Evolutionary conservation across 176 grass and related monocot species (phyloP).

Genomic region (Dactylis glomerata): DNA sequence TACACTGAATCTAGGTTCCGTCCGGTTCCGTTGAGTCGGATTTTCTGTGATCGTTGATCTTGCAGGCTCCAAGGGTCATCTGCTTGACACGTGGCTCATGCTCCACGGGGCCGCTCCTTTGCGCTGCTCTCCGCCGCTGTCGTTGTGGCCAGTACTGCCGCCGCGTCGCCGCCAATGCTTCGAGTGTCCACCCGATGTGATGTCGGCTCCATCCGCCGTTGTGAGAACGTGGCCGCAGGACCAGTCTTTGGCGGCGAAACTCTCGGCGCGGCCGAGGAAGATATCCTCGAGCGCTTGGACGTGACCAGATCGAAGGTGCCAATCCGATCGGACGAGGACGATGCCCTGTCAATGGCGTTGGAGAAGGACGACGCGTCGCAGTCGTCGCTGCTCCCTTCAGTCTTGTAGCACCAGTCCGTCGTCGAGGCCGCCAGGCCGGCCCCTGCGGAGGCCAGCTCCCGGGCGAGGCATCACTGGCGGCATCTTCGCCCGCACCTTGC

Average conservation of each 20-base stretch:
- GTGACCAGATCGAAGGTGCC: conserved; percentile 63
- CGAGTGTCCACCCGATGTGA: conserved; percentile 27
- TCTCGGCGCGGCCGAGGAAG: conserved; percentile 44
- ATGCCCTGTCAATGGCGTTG: conserved; percentile 62
- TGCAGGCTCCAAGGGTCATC: conserved; percentile 59
- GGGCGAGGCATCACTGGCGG: conserved; percentile 54
- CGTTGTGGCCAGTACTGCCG: conserved; percentile 7
- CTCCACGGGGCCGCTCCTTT: conserved; percentile 4
- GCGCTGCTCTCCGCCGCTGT: conserved; percentile 19
- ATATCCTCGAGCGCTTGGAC: conserved; percentile 58
- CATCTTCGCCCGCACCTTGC: conserved; percentile 18
- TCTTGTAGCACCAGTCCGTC: conserved; percentile 29
- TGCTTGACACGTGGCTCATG: conserved; percentile 39
- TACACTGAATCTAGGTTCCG: too few species aligned
- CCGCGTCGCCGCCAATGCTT: conserved; percentile 17
- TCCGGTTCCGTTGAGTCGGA: too few species aligned
- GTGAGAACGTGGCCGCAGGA: conserved; percentile 28
- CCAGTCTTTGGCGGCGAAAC: conserved; percentile 73
- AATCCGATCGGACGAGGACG: conserved; percentile 54
- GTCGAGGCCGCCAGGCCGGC: neutral
- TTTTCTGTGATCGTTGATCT: too few species aligned
- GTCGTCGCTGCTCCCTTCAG: conserved; percentile 53
- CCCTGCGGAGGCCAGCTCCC: conserved; percentile 31
- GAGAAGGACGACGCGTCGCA: conserved; percentile 55
- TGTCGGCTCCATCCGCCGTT: neutral